Evolutionary conservation across 148 eudicot species (phyloP).

Genomic region (Cornus suecica): DNA sequence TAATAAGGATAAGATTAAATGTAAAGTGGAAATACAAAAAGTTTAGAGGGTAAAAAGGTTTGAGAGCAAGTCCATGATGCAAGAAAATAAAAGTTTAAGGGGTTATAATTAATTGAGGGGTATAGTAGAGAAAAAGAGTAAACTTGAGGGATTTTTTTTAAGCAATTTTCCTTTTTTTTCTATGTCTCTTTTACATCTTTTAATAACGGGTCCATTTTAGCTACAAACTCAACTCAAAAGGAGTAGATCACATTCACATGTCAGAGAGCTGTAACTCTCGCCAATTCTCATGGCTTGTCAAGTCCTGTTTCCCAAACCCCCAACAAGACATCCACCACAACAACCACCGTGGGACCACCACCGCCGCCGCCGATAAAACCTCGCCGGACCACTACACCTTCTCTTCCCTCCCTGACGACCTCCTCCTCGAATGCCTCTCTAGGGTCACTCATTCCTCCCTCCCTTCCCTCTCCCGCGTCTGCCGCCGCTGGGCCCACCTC

Average conservation of each 20-base stretch:
- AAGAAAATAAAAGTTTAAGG: no score
- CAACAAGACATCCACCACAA: conserved; percentile 25
- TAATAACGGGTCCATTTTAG: no score
- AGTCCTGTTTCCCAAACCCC: conserved; percentile 71
- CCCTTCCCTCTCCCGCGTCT: conserved; percentile 53
- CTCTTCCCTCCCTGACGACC: conserved; percentile 64
- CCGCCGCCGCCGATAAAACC: conserved; percentile 1
- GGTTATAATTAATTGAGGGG: no score
- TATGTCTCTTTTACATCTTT: no score
- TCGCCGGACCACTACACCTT: conserved; percentile 19
- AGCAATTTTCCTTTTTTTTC: no score
- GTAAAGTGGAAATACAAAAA: no score
- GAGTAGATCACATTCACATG: conserved; percentile 5
- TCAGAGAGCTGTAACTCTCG: conserved; percentile 60
- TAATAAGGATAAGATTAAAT: no score
- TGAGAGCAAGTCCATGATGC: no score
- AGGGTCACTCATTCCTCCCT: conserved; percentile 53
- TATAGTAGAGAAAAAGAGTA: no score
- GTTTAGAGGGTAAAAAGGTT: no score
- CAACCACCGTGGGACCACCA: conserved; percentile 13
- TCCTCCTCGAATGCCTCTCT: conserved; percentile 59
- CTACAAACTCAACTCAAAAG: no score
- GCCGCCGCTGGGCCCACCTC: conserved; percentile 65
- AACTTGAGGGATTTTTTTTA: no score
- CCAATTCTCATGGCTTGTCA: conserved; percentile 68